These are phyloP conservation scores for Takashimella koratensis DNA, from an alignment of 1,284 basidiomycete genomes.

Conservation along the genomic window DNA sequence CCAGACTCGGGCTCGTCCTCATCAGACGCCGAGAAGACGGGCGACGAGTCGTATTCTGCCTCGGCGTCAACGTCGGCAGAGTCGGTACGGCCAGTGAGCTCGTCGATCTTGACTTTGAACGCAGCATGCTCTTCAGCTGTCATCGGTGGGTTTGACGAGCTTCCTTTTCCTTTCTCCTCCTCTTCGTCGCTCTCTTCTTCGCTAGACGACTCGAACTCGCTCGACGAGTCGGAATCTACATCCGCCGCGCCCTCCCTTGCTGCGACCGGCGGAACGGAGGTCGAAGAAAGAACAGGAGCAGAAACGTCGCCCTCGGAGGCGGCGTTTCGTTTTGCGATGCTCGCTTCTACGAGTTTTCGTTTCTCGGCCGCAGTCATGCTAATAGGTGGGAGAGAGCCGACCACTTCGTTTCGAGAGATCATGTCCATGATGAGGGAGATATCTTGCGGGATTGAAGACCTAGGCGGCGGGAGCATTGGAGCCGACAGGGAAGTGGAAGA, in stretches of 20 bases:
- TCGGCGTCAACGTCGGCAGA: constrained; percentile 4
- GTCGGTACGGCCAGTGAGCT: constrained; percentile 10
- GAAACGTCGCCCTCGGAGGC: not conserved
- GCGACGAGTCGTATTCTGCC: constrained; percentile 8
- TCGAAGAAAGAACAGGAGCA: not conserved
- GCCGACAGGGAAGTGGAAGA: not conserved
- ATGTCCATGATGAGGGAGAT: constrained; percentile 41
- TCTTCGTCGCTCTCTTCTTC: constrained; percentile 26
- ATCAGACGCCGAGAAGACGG: constrained; percentile 6
- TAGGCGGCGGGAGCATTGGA: constrained; percentile 15
- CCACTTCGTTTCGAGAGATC: constrained; percentile 38
- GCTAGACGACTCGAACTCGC: constrained; percentile 26
- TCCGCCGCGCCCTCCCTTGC: constrained; percentile 3
- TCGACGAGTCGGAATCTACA: constrained; percentile 23
- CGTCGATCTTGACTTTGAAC: constrained; percentile 27
- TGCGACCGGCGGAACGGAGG: not conserved
- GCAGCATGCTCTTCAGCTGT: constrained; percentile 21
- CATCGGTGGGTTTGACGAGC: constrained; percentile 13
- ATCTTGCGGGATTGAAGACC: constrained; percentile 34
- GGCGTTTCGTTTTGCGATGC: constrained; percentile 13
- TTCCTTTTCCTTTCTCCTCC: not conserved
- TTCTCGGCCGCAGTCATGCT: constrained; percentile 35
- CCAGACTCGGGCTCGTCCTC: constrained; percentile 17
- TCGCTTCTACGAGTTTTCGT: constrained; percentile 32
- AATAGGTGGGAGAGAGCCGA: constrained; percentile 33